Base-by-base conservation (phyloP, 768 basidiomycete genomes). In the Russula dissimulans region DNA sequence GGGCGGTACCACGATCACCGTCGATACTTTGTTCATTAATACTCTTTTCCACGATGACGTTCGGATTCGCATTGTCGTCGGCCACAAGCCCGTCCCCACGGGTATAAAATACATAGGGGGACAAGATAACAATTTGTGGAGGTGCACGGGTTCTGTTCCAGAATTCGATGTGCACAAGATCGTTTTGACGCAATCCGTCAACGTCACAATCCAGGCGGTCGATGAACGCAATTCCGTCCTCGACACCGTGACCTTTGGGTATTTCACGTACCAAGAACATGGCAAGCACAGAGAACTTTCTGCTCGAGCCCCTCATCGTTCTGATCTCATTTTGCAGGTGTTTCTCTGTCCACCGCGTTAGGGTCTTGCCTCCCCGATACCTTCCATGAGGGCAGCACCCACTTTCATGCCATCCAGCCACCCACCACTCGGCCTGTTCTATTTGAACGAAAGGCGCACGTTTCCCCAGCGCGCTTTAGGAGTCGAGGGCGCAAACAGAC, bases 41-140 rank as follows among this genome's bases (percentile, higher is more conserved):
- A 51, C 75, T 14, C 72, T 72, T 34, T 75, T 78, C 10, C 80
- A 81, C 56, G 71, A 77, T 6, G 72, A 71, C 57, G 78, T 87
- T 41, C 83, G 79, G 60, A 80, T 91, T 26, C 83, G 91, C 54
- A 81, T 93, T 64, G 82, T 91, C 66, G 77, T 93, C 64, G 90
- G 86, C 34, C 71, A 76, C 60, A 83, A 80, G 63, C 81, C 89
- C 3, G 78, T 92, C 29, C 76, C 76, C 38, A 92, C 91, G 0
- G 78, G 78, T 12, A 86, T 92, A 32, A 76, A 76, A 46, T 78
- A 81, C 65, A 67, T 85, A 0, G 74, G 75, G n/a, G 68, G 74
- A 12, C 68, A 75, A 0, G 71, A 75, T 8, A 77, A 77, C 57
- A 81, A 80, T 36, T 73, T 77, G 48, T 87, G 83, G 85, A 82